Conservation (phyloP, 2,329 filamentous ascomycete species). For the Gremmenia infestans region DNA sequence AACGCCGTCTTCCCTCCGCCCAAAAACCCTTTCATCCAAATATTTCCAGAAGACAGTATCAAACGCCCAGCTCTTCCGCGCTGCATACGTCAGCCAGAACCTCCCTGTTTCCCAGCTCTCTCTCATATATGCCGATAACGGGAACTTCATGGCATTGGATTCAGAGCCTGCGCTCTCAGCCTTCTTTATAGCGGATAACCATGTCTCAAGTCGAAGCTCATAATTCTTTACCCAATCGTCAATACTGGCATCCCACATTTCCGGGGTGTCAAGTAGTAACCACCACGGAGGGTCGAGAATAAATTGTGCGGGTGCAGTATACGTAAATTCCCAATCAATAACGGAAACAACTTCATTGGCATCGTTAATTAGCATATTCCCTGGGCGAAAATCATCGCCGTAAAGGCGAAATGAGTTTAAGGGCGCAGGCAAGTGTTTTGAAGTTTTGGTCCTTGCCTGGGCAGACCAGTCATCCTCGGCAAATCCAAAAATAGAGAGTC, state of each 20-base stretch:
- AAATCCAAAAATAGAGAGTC: background rate
- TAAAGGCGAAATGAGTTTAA: background rate
- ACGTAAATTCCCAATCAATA: background rate
- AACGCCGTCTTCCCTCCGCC: slow-evolving; percentile 14
- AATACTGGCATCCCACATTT: background rate
- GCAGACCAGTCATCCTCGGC: background rate
- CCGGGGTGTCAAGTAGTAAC: background rate
- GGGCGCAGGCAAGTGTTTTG: background rate
- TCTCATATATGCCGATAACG: slow-evolving; percentile 30
- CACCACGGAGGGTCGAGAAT: background rate
- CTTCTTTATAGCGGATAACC: background rate
- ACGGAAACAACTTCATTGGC: background rate
- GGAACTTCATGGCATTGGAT: background rate
- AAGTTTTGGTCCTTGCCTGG: background rate
- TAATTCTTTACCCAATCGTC: background rate
- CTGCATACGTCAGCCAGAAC: slow-evolving; percentile 30
- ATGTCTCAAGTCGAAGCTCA: background rate
- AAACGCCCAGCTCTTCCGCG: slow-evolving; percentile 2
- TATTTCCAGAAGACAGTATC: slow-evolving; percentile 1
- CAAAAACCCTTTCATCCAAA: slow-evolving; percentile 1
- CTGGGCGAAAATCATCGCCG: background rate
- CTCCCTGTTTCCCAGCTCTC: slow-evolving; percentile 32
- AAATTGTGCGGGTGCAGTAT: background rate
- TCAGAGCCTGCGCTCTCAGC: background rate
- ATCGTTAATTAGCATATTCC: background rate